phyloP scores from a whole-genome alignment of 805 yeast genomes.

The Scheffersomyces stipitis region DNA sequence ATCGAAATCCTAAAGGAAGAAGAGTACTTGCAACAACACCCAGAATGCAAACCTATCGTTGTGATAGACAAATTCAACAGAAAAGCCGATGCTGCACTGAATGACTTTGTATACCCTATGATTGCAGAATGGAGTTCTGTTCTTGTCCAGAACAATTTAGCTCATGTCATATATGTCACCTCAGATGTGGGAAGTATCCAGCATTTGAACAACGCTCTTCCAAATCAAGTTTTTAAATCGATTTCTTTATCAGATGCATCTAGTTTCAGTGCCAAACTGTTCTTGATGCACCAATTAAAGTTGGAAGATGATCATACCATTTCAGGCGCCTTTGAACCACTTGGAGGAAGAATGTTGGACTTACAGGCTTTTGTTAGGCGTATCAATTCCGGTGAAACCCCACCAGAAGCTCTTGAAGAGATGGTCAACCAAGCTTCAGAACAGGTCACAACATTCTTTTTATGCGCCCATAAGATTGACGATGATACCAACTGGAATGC shows the following conservation, averaged over 20 bases:
- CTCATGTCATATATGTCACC: constrained; percentile 87
- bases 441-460: constrained; percentile 81
- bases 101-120: constrained; percentile 67
- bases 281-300: constrained; percentile 59
- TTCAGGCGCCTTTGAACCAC: constrained; percentile 60
- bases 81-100: constrained; percentile 46
- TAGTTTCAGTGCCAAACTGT: constrained; percentile 62
- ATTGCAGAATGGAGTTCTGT: constrained; percentile 88
- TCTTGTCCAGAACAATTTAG: constrained; percentile 72
- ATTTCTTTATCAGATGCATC: constrained; percentile 82
- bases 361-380: constrained; percentile 88
- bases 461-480: constrained; percentile 26
- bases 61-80: constrained; percentile 74
- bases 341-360: constrained; percentile 96
- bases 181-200: constrained; percentile 80
- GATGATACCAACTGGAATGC: constrained; percentile 54
- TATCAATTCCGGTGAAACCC: constrained; percentile 82
- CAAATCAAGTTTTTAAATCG: constrained; percentile 82
- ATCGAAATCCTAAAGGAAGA: constrained; percentile 60
- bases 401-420: constrained; percentile 70
- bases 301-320: constrained; percentile 37
- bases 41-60: constrained; percentile 81
- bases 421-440: constrained; percentile 84
- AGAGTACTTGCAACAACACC: constrained; percentile 80
- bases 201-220: constrained; percentile 67